Base-by-base conservation (phyloP, 2,329 filamentous ascomycete species). In the Phialophora chinensis region DNA sequence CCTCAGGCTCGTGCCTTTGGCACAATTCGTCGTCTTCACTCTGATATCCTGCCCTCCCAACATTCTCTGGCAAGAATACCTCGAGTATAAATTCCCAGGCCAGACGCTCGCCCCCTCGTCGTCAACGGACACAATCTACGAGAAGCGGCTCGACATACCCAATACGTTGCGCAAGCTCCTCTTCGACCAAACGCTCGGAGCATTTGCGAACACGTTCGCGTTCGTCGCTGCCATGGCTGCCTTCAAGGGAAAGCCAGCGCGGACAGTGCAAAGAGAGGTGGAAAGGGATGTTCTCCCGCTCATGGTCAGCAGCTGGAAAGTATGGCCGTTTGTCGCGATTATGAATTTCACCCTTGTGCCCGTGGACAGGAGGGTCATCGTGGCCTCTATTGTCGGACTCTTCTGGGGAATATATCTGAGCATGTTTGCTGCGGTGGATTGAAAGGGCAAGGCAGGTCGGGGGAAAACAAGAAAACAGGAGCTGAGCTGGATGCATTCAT, bases 11-110 rank as follows among this genome's bases (percentile, higher is more conserved):
- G 79, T 85, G 4, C 87, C 90, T 3, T 83, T 96, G 52, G 80
- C 93, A 72, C 91, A 93, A 75, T 97, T 96, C 78, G 80, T 91
- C 60, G 74, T 92, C 61, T 96, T 90, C 81, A 86, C 89, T 70
- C 75, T 91, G 38, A 75, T 96, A 66, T 89, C 85, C 77, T 90
- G 89, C 49, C 92, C 93, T 2, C 91, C 91, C 53, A 97, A 97
- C 79, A 91, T 92, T 75, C 76, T 91, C 73, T 97, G 92, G 93
- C 93, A 96, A 83, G 85, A 87, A 49, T 91, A 86, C 75, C 84
- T 97, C 60, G 93, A 97, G 78, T 81, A 85, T 5, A 79, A 82
- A 3, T 96, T 92, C 74, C 93, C 93, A 0, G 89, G 90, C 20
- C 66, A 69, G 42, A 69, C 62, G 35, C 49, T 62, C 23, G 12